phyloP scores from a whole-genome alignment of 192 early-diverging fungal genomes.

The Diversispora eburnea region DNA sequence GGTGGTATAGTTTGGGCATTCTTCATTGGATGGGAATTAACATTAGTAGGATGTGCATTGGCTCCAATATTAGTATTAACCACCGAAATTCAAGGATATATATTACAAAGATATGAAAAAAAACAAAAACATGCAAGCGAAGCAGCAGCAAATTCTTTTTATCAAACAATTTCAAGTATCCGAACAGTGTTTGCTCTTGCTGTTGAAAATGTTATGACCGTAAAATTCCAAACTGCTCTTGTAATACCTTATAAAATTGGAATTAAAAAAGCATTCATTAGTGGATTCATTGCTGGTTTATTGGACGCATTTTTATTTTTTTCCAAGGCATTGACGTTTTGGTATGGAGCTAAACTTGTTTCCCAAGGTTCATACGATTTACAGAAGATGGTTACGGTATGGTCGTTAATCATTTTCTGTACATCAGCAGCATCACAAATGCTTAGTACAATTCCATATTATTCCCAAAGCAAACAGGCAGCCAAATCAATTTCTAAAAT shows the following conservation, averaged over 20 bases:
- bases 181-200: constrained; percentile 20
- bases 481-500: constrained; percentile 3
- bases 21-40: constrained; percentile 18
- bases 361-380: constrained; percentile 16
- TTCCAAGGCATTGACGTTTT: constrained; percentile 18
- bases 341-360: constrained; percentile 17
- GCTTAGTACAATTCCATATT: constrained; percentile 13
- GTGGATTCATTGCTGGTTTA: constrained; percentile 1
- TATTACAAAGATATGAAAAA: constrained; percentile 23
- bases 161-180: constrained; percentile 24
- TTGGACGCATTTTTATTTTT: constrained; percentile 15
- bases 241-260: constrained; percentile 15
- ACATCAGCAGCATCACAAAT: constrained; percentile 16
- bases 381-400: constrained; percentile 17
- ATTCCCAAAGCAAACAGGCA: constrained; percentile 18
- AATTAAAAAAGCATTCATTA: constrained; percentile 13
- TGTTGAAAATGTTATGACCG: background rate
- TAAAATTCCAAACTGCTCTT: constrained; percentile 2
- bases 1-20: constrained; percentile 21
- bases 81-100: constrained; percentile 6
- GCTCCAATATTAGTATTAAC: constrained; percentile 5
- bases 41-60: constrained; percentile 16
- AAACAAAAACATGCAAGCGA: constrained; percentile 6
- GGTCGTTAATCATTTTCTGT: constrained; percentile 27
- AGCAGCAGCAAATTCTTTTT: constrained; percentile 20